These are phyloP conservation scores for Scleroderma bovista DNA, from an alignment of 768 basidiomycete species.

Conservation along the genomic window DNA sequence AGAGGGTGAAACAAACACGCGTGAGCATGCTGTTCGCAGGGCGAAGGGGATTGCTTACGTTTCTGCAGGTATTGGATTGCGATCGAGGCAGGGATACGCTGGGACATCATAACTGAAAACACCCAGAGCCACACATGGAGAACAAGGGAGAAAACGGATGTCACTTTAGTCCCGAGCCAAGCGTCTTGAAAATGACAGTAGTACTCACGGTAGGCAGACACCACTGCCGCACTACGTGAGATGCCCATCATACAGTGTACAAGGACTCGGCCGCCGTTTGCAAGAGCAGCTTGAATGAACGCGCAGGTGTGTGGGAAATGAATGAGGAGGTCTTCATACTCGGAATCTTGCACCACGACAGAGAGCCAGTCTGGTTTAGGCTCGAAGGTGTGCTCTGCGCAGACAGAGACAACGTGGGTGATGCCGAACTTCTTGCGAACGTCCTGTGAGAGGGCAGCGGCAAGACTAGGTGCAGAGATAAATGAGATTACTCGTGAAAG, in stretches of 20 bases:
- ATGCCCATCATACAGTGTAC: conserved; percentile 74
- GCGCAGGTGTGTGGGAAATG: conserved; percentile 52
- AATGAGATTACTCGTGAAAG: background rate
- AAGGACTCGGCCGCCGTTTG: conserved; percentile 49
- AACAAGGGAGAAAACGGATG: background rate
- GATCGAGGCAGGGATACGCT: conserved; percentile 33
- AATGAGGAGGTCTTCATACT: conserved; percentile 56
- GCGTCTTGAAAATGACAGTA: background rate
- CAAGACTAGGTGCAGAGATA: conserved; percentile 17
- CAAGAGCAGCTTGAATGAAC: conserved; percentile 59
- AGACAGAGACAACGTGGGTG: conserved; percentile 54
- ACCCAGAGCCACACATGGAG: background rate
- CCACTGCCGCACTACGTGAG: conserved; percentile 59
- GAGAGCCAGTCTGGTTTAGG: conserved; percentile 33
- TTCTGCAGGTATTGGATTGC: conserved; percentile 48
- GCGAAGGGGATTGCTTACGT: conserved; percentile 30
- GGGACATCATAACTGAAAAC: conserved; percentile 45
- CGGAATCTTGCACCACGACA: conserved; percentile 38
- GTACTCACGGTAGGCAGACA: conserved; percentile 49
- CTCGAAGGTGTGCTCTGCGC: conserved; percentile 44
- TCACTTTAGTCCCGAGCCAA: background rate
- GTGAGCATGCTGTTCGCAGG: background rate
- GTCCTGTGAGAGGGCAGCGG: conserved; percentile 29
- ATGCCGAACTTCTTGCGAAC: conserved; percentile 33
- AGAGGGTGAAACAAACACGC: conserved; percentile 5